Percentiles rank a stretch among this genome's conserved stretches.
Evolutionary conservation across 768 basidiomycete species (phyloP).

Genomic region (Amanita thiersii): DNA sequence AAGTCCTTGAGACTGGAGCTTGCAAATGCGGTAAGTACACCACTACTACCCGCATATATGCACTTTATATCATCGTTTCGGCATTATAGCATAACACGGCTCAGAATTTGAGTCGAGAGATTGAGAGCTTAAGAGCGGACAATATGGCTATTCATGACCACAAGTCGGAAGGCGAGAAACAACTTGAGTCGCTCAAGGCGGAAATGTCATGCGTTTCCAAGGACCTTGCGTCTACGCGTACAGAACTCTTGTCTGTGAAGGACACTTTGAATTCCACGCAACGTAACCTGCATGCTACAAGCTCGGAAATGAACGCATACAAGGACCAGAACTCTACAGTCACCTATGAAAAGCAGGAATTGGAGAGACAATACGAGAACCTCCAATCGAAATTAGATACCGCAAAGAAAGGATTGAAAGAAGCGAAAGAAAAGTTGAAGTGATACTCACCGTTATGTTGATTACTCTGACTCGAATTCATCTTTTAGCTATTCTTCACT

Average conservation of each 20-base stretch:
- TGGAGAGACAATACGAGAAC: constrained; percentile 2
- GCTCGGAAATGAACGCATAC: not conserved
- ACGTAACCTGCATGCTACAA: not conserved
- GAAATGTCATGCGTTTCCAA: constrained; percentile 1
- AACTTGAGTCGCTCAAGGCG: not conserved
- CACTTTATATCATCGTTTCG: not conserved
- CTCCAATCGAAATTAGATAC: constrained; percentile 4
- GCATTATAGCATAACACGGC: constrained; percentile 2
- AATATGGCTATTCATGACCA: not conserved
- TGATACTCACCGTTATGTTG: too few relatives aligned
- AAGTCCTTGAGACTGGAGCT: constrained; percentile 2
- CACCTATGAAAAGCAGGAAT: constrained; percentile 1
- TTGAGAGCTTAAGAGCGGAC: constrained; percentile 1
- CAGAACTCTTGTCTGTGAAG: not conserved
- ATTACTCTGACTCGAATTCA: too few relatives aligned
- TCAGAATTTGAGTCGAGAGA: constrained; percentile 1
- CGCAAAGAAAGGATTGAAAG: not conserved
- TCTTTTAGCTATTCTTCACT: too few relatives aligned
- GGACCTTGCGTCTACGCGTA: not conserved
- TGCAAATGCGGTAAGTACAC: constrained; percentile 2
- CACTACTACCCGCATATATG: not conserved
- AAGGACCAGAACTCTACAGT: constrained; percentile 1
- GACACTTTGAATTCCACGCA: constrained; percentile 1
- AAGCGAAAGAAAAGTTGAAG: not conserved
- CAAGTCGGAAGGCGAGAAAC: not conserved